A percentile compares a stretch with the other conserved stretches of the same genome.
Conservation (phyloP, 2,329 filamentous ascomycete species). For the Aspergillus tamarii region DNA sequence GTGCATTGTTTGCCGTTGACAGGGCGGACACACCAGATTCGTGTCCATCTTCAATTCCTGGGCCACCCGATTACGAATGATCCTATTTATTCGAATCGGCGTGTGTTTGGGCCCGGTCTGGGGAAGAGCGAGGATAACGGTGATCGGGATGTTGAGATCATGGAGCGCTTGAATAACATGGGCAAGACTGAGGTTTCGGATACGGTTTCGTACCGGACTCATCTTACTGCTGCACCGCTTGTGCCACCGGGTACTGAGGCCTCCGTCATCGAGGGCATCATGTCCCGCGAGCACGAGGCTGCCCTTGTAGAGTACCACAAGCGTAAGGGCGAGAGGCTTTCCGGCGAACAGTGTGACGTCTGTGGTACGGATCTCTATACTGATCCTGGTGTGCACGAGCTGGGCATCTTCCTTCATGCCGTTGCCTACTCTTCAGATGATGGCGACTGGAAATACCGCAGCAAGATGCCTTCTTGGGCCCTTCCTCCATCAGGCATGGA, state of each 20-base stretch:
- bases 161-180: slow-evolving; percentile 82
- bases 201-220: slow-evolving; percentile 79
- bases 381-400: slow-evolving; percentile 85
- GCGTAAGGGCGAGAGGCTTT: slow-evolving; percentile 90
- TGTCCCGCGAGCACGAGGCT: slow-evolving; percentile 64
- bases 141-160: slow-evolving; percentile 85
- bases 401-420: slow-evolving; percentile 92
- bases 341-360: slow-evolving; percentile 76
- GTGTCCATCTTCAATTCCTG: slow-evolving; percentile 91
- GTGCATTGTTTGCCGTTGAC: slow-evolving; percentile 93
- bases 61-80: slow-evolving; percentile 97
- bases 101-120: slow-evolving; percentile 83
- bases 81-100: slow-evolving; percentile 93
- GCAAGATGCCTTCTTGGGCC: slow-evolving; percentile 83
- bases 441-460: slow-evolving; percentile 85
- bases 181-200: slow-evolving; percentile 92
- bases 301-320: slow-evolving; percentile 91
- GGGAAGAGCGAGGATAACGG: slow-evolving; percentile 68
- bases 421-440: slow-evolving; percentile 82
- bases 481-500: slow-evolving; percentile 73
- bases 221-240: slow-evolving; percentile 43
- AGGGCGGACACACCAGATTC: slow-evolving; percentile 89
- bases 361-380: slow-evolving; percentile 91
- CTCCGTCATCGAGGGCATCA: slow-evolving; percentile 43
- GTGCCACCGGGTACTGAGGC: slow-evolving; percentile 42